These are phyloP conservation scores for Ceratocystis cacaofunesta DNA, from an alignment of 2,329 filamentous ascomycete species.

Conservation along the genomic window DNA sequence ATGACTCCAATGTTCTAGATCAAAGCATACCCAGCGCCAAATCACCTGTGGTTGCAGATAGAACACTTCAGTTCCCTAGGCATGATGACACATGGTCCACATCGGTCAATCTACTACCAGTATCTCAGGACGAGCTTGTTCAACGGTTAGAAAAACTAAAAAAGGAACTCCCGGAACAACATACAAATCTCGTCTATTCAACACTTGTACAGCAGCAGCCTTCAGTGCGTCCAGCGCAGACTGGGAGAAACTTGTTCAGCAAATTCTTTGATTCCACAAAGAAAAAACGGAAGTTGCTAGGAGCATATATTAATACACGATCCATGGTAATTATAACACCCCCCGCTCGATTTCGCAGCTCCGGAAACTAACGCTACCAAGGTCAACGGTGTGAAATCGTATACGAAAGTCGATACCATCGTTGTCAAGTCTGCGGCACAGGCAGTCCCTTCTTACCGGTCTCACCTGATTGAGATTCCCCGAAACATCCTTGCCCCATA, in stretches of 20 bases:
- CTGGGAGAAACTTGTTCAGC: neutral
- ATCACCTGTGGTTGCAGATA: neutral
- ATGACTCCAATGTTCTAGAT: neutral
- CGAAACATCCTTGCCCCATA: slow-evolving; percentile 46
- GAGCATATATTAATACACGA: neutral
- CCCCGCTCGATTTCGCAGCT: neutral
- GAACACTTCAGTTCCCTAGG: neutral
- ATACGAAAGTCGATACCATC: slow-evolving; percentile 22
- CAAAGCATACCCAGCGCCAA: neutral
- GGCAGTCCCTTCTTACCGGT: slow-evolving; percentile 42
- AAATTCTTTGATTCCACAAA: neutral
- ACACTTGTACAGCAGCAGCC: slow-evolving; percentile 3
- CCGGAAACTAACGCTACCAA: neutral
- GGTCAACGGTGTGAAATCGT: neutral
- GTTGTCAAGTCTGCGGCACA: slow-evolving; percentile 36
- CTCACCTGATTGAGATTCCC: slow-evolving; percentile 44
- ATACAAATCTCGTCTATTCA: slow-evolving; percentile 8
- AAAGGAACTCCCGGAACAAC: slow-evolving; percentile 1
- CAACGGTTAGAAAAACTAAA: neutral
- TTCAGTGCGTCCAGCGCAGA: neutral
- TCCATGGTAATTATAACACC: neutral
- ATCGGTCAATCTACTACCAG: too few relatives aligned
- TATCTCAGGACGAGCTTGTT: neutral
- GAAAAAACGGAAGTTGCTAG: neutral
- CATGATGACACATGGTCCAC: neutral